Base-by-base conservation (phyloP, 2,329 filamentous ascomycete species). In the Periglandula ipomoeae region DNA sequence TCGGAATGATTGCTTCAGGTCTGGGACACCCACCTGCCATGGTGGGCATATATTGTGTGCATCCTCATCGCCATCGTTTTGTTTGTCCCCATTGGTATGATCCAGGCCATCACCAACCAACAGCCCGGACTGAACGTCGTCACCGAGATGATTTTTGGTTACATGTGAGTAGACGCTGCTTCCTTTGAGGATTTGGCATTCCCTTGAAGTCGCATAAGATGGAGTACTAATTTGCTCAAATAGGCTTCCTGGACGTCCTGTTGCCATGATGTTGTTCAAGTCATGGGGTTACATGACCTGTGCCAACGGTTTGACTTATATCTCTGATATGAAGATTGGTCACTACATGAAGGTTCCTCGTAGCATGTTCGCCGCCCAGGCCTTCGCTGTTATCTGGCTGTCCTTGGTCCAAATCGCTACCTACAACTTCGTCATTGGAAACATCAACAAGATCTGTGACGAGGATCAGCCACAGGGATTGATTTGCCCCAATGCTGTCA, bases 401-500 rank as follows among this genome's bases (percentile, higher is more conserved):
- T 64, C 62, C 0, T 37, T 67, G 22, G 64, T 67, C 1, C 64
- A 67, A 46, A 59, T 64, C 26, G 58, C 56, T 17, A 57, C 58
- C 1, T 67, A 65, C 55, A 63, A 67, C 61, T 66, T 65, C 49
- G 48, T 65, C 46, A 65, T 67, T 40, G 64, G 52, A n/a, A 67
- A 74, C 46, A 79, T 82, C 51, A 54, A 68, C 1, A 66, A 68
- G 5, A 69, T 82, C 26, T 83, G 79, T 62, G 68, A 65, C 1
- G 47, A 57, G 1, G 39, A 67, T 0, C 75, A 79, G 52, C 37
- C 59, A 2, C 70, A 73, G 53, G 70, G 73, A 41, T 75, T 79
- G 56, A 75, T 64, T 19, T 82, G 78, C 56, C 78, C 79, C 3
- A 70, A 71, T 32, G 74, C 73, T 13, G 71, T 70, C 20, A 76